Base-by-base conservation (phyloP, 2,329 filamentous ascomycete species). In the Colletotrichum endophyticum region DNA sequence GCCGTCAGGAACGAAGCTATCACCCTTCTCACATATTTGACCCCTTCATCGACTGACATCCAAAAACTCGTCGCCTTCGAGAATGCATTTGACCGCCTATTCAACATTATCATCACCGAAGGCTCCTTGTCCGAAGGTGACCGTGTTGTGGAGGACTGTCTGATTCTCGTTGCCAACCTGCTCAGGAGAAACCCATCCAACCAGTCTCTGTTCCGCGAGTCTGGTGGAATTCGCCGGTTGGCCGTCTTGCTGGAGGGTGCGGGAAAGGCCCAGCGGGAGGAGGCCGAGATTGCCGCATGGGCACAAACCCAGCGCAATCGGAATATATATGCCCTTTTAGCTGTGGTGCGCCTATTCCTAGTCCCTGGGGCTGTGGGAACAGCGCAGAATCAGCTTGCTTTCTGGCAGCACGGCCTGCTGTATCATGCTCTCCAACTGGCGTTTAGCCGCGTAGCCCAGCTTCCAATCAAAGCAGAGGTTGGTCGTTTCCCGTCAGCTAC, bases 1-100 rank as follows among this genome's bases (percentile, higher is more conserved):
- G 95, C 95, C 19, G 90, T 99, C 64, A 92, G 96, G 78, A 98
- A 98, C 85, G 95, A 98, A 86, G 95, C 93, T 6, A 90, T 99
- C 32, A 90, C 94, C n/a, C 90, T 99, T 16, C 91, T 99, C 66
- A 98, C 95, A 36, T 95, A 96, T 73, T 89, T 99, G 34, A 98
- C 97, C 0, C 95, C 95, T 34, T 93, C 93, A 0, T 98, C 96
- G 11, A 87, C 93, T 57, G 96, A 99, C 81, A 91, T 99, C 69
- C 96, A 99, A 83, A 99, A 99, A 84, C 90, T 99, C 3, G 96
- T 99, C 28, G 97, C 96, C 1, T 99, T 98, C 79, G 96, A 98
- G 81, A 96, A 95, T 88, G 95, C 96, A 0, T 99, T 98, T 81
- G 95, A 97, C 77, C 93, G 94, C 59, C 88, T 98, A 30, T 98